Evolutionary conservation across 1,284 basidiomycete genomes (phyloP).

Genomic region (Grifola frondosa): DNA sequence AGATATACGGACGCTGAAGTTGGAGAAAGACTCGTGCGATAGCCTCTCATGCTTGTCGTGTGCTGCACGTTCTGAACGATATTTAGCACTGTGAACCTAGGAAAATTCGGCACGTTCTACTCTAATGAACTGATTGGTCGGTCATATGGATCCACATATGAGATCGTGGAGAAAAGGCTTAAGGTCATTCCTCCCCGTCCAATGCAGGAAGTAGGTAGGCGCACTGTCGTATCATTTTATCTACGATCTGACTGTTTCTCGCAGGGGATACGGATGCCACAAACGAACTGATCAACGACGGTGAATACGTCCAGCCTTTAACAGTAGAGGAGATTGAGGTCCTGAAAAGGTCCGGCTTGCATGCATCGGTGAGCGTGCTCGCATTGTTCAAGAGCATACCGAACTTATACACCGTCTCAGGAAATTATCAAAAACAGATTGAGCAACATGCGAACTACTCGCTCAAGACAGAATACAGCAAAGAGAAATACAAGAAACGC

Average conservation of each 20-base stretch:
- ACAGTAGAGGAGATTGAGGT: slow-evolving; percentile 80
- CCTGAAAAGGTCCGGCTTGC: slow-evolving; percentile 73
- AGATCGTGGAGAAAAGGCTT: slow-evolving; percentile 70
- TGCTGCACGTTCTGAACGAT: slow-evolving; percentile 15
- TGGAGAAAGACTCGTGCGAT: slow-evolving; percentile 65
- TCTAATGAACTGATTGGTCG: slow-evolving; percentile 69
- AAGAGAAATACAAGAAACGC: slow-evolving; percentile 93
- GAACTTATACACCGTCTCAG: slow-evolving; percentile 42
- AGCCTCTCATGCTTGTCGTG: neutral
- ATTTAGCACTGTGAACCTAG: slow-evolving; percentile 61
- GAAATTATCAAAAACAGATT: slow-evolving; percentile 94
- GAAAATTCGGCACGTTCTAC: slow-evolving; percentile 74
- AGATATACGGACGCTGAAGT: slow-evolving; percentile 64
- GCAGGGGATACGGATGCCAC: slow-evolving; percentile 88
- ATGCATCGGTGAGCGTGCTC: slow-evolving; percentile 58
- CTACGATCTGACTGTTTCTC: slow-evolving; percentile 12
- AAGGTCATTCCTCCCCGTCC: slow-evolving; percentile 59
- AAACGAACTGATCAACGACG: slow-evolving; percentile 86
- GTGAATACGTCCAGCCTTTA: slow-evolving; percentile 74
- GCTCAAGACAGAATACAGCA: slow-evolving; percentile 94
- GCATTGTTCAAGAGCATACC: neutral
- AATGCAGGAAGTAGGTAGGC: slow-evolving; percentile 72
- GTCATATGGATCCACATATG: slow-evolving; percentile 76
- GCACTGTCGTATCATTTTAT: neutral
- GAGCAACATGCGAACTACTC: slow-evolving; percentile 87